These are phyloP conservation scores for Platanthera guangdongensis DNA, from an alignment of 106 monocot species.

Conservation along the genomic window DNA sequence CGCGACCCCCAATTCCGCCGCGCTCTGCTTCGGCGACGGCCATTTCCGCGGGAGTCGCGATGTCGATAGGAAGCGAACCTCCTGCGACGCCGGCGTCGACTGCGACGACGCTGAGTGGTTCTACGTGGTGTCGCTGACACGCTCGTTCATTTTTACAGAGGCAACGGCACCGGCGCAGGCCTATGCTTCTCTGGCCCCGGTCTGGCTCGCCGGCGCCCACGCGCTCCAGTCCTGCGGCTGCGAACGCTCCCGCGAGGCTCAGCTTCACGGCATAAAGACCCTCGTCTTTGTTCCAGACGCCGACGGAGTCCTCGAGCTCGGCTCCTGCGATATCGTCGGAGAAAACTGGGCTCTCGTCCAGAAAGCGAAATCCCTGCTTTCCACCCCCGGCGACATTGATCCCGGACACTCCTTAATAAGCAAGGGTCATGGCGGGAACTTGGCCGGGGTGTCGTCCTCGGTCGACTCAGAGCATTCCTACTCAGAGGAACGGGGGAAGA, in stretches of 20 bases:
- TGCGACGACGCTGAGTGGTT: slow-evolving; percentile 44
- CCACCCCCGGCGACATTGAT: not conserved
- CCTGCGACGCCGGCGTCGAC: not conserved
- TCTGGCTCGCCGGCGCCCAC: slow-evolving; percentile 25
- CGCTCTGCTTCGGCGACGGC: slow-evolving; percentile 47
- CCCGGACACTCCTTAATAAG: not conserved
- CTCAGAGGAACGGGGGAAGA: not conserved
- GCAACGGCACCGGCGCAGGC: slow-evolving; percentile 14
- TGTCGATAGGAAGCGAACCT: not conserved
- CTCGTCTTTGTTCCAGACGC: slow-evolving; percentile 22
- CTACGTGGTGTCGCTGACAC: slow-evolving; percentile 38
- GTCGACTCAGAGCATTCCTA: slow-evolving; percentile 29
- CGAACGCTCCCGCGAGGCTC: slow-evolving; percentile 27
- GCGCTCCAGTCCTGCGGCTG: slow-evolving; percentile 22
- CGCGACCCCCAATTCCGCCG: not conserved
- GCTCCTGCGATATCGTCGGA: slow-evolving; percentile 15
- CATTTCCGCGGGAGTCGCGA: slow-evolving; percentile 27
- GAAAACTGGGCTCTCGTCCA: slow-evolving; percentile 28
- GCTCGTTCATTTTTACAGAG: slow-evolving; percentile 18
- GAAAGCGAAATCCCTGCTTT: slow-evolving; percentile 19
- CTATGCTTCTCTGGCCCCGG: slow-evolving; percentile 10
- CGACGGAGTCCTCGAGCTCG: slow-evolving; percentile 36
- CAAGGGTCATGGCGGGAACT: not conserved
- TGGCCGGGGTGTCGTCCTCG: slow-evolving; percentile 13
- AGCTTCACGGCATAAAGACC: slow-evolving; percentile 31